A percentile compares a stretch with the other conserved stretches of the same genome.
Conservation (phyloP, 1,284 basidiomycete species). For the Ganoderma multipileum region DNA sequence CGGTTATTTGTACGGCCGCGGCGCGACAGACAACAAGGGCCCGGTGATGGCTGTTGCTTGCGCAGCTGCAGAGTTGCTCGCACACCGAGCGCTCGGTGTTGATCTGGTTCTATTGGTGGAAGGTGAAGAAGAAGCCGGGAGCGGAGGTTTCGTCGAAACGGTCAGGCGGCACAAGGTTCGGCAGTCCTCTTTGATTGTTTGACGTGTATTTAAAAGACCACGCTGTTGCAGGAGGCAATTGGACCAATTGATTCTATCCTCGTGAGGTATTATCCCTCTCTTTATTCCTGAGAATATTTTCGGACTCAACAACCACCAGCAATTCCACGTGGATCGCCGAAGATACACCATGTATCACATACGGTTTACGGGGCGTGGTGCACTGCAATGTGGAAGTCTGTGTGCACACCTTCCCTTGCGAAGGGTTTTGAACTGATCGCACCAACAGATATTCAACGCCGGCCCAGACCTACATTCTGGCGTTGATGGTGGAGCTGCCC, state of each 20-base stretch:
- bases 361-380: conserved; percentile 93
- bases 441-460: conserved; percentile 63
- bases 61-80: conserved; percentile 84
- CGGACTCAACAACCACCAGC: conserved; percentile 44
- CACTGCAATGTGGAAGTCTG: conserved; percentile 79
- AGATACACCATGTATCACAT: conserved; percentile 94
- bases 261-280: conserved; percentile 61
- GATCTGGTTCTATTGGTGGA: conserved; percentile 94
- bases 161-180: conserved; percentile 79
- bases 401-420: not conserved
- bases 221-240: conserved; percentile 64
- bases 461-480: conserved; percentile 89
- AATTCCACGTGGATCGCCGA: conserved; percentile 99
- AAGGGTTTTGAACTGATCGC: not conserved
- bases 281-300: not conserved
- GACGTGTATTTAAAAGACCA: not conserved
- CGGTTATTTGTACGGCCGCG: conserved; percentile 94
- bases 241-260: conserved; percentile 88
- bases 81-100: conserved; percentile 76
- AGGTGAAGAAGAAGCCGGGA: conserved; percentile 96
- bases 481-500: conserved; percentile 88
- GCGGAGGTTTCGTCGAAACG: conserved; percentile 81
- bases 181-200: not conserved
- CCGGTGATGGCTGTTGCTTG: conserved; percentile 93
- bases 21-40: conserved; percentile 92